Conservation (phyloP, 2,329 filamentous ascomycete genomes). For the Nothomitra cinnamomea region DNA sequence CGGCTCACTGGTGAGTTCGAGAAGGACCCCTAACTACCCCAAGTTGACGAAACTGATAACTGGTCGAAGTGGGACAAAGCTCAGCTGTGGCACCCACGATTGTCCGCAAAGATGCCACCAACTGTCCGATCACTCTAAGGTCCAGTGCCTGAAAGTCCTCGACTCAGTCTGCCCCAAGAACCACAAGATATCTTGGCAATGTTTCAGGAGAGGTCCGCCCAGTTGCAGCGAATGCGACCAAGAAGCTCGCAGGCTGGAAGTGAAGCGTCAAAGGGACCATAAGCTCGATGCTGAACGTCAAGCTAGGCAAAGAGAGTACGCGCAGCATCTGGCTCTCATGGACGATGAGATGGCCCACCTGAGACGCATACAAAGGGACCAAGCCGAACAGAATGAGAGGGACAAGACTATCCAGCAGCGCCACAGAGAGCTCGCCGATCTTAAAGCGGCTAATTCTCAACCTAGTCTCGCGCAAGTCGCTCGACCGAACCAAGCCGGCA, state of each 20-base stretch:
- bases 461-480: neutral
- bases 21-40: neutral
- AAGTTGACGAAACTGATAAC: neutral
- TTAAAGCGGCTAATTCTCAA: too few species aligned
- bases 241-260: conserved; percentile 30
- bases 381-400: conserved; percentile 28
- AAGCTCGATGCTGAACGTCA: conserved; percentile 34
- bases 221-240: conserved; percentile 34
- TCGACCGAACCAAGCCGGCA: neutral
- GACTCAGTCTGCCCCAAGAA: conserved; percentile 31
- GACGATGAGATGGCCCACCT: conserved; percentile 37
- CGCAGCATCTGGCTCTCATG: conserved; percentile 27
- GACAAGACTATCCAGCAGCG: conserved; percentile 29
- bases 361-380: conserved; percentile 26
- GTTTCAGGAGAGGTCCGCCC: conserved; percentile 22
- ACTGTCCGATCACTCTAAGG: conserved; percentile 38
- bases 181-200: conserved; percentile 33
- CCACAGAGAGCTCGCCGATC: conserved; percentile 25
- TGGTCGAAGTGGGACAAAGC: conserved; percentile 24
- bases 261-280: conserved; percentile 28
- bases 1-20: conserved; percentile 39
- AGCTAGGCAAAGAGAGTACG: conserved; percentile 28
- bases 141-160: conserved; percentile 28
- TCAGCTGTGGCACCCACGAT: conserved; percentile 41
- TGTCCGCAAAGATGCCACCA: conserved; percentile 48